These are phyloP conservation scores for Ulota crispa DNA, from an alignment of 225 moss, liverwort and hornwort genomes.

Conservation along the genomic window DNA sequence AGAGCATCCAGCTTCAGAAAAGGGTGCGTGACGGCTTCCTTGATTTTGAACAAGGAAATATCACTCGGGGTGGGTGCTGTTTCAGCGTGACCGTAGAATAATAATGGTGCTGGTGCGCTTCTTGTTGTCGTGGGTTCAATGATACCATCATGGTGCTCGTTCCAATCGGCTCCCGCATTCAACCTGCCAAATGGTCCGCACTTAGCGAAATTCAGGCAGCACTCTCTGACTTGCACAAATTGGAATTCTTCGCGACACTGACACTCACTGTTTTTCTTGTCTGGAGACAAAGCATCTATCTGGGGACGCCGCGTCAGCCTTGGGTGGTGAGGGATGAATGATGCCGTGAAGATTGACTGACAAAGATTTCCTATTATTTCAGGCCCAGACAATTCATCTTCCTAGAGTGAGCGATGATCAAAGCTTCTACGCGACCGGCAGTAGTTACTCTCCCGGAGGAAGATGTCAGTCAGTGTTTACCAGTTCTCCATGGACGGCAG, in stretches of 20 bases:
- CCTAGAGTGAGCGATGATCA: neutral
- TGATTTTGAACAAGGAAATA: conserved; percentile 24
- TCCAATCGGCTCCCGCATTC: conserved; percentile 41
- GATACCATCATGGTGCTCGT: conserved; percentile 39
- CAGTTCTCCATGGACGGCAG: conserved; percentile 54
- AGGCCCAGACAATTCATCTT: conserved; percentile 3
- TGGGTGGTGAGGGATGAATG: neutral
- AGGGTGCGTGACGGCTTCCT: conserved; percentile 27
- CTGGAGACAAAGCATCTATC: neutral
- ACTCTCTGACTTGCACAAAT: neutral
- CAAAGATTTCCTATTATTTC: neutral
- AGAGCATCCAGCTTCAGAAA: conserved; percentile 45
- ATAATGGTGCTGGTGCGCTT: neutral
- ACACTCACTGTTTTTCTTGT: neutral
- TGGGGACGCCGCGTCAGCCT: neutral
- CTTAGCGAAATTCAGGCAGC: conserved; percentile 20
- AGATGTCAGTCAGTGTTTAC: conserved; percentile 28
- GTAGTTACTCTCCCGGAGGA: neutral
- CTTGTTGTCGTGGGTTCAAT: conserved; percentile 19
- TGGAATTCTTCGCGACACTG: neutral
- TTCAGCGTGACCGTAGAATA: conserved; percentile 23
- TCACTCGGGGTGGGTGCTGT: neutral
- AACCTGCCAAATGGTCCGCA: conserved; percentile 33
- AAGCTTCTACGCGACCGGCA: neutral
- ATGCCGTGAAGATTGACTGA: conserved; percentile 2